phyloP scores from a whole-genome alignment of 163 green algal genomes.

The Smithsoniella earleae region DNA sequence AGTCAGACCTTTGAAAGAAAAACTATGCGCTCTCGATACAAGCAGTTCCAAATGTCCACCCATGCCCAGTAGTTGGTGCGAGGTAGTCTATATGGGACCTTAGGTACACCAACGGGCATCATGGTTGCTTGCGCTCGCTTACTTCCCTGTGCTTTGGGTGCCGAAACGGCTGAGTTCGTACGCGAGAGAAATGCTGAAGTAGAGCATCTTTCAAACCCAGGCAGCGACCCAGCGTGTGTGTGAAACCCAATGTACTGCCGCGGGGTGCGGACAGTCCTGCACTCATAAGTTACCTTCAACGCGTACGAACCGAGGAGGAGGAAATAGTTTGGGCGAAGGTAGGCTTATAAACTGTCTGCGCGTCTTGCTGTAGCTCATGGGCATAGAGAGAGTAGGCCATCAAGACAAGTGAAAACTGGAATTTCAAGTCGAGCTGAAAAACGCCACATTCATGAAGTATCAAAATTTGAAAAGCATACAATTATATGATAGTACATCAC shows the following conservation, averaged over 20 bases:
- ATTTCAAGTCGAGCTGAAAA: too few relatives aligned
- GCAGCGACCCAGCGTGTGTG: not conserved
- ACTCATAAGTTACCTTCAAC: too few relatives aligned
- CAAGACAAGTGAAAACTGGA: too few relatives aligned
- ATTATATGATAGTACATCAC: too few relatives aligned
- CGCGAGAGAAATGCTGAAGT: not conserved
- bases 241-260: slow-evolving; percentile 12
- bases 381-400: too few relatives aligned
- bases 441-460: too few relatives aligned
- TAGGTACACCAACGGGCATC: slow-evolving; percentile 83
- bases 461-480: too few relatives aligned
- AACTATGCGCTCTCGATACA: slow-evolving; percentile 84
- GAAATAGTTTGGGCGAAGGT: too few relatives aligned
- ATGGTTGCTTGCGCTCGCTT: slow-evolving; percentile 35
- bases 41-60: slow-evolving; percentile 90
- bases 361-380: too few relatives aligned
- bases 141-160: not conserved
- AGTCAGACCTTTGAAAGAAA: slow-evolving; percentile 54
- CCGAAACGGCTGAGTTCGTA: not conserved
- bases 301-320: too few relatives aligned
- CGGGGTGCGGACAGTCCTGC: not conserved
- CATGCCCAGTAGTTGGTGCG: slow-evolving; percentile 73
- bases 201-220: not conserved
- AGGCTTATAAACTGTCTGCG: too few relatives aligned
- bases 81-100: slow-evolving; percentile 71